phyloP scores from a whole-genome alignment of 192 early-diverging fungal genomes.

The Gryganskiella cystojenkinii region DNA sequence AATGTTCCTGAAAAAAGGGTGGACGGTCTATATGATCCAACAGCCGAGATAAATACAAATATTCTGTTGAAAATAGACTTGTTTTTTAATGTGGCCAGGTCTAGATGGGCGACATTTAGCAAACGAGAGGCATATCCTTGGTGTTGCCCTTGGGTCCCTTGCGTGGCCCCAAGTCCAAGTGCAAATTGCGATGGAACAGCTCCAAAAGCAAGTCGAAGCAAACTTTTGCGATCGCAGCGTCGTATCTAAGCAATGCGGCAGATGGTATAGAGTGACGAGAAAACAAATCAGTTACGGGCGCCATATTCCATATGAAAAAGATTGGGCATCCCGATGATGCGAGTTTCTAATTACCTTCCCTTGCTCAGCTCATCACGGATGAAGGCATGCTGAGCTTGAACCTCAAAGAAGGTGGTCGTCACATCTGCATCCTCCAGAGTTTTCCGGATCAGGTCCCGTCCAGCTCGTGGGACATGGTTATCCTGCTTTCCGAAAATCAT shows the following conservation, averaged over 20 bases:
- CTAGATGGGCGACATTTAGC: too few relatives aligned
- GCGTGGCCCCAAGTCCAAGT: constrained; percentile 45
- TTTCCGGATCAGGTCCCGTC: constrained; percentile 66
- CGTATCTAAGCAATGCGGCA: constrained; percentile 47
- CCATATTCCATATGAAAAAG: too few relatives aligned
- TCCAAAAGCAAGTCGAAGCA: constrained; percentile 69
- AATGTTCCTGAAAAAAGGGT: neutral
- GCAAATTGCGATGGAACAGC: constrained; percentile 65
- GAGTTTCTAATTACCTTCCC: constrained; percentile 42
- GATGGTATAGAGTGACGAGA: neutral
- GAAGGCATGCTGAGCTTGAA: constrained; percentile 74
- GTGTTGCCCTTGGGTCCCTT: constrained; percentile 31
- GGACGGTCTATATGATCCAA: neutral
- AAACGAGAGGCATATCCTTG: constrained; percentile 35
- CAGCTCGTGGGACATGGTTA: constrained; percentile 68
- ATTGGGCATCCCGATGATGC: neutral
- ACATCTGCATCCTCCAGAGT: constrained; percentile 62
- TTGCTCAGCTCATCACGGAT: constrained; percentile 73
- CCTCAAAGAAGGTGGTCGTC: constrained; percentile 66
- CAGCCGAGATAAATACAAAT: neutral
- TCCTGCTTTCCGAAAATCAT: constrained; percentile 75
- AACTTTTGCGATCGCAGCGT: constrained; percentile 66
- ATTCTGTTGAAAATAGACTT: too few relatives aligned
- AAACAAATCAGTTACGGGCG: neutral
- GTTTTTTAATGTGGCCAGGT: too few relatives aligned